A percentile compares a stretch with the other conserved stretches of the same genome.
These are phyloP conservation scores for Fusarium secorum DNA, from an alignment of 2,329 filamentous ascomycete species.

Conservation along the genomic window DNA sequence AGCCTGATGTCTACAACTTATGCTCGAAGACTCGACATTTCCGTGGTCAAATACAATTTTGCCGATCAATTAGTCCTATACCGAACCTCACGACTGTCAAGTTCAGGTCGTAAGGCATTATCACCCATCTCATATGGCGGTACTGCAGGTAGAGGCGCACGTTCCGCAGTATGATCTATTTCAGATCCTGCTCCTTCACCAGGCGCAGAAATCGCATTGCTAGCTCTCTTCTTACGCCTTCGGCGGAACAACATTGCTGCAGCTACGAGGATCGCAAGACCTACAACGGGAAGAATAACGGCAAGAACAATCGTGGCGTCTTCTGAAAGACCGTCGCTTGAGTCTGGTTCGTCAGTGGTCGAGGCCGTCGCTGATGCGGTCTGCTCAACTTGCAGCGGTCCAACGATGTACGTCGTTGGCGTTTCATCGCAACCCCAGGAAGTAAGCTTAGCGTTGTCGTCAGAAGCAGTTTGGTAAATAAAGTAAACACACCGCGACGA, in stretches of 20 bases:
- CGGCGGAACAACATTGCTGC: background rate
- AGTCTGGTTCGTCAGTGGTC: accelerated
- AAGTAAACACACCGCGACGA: background rate
- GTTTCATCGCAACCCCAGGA: background rate
- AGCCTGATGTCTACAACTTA: no score
- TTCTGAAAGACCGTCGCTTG: background rate
- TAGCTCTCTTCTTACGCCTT: background rate
- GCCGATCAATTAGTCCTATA: background rate
- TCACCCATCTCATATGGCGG: background rate
- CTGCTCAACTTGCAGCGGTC: background rate
- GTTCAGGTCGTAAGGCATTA: background rate
- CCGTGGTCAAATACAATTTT: background rate
- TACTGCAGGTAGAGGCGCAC: accelerated
- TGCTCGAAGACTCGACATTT: background rate
- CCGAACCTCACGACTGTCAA: background rate
- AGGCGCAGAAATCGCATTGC: background rate
- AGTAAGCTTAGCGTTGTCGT: accelerated
- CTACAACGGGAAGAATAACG: background rate
- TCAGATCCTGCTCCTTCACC: background rate
- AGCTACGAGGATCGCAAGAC: background rate
- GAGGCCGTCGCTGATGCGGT: background rate
- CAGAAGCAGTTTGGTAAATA: background rate
- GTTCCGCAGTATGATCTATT: background rate
- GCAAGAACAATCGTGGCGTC: background rate
- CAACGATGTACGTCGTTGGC: background rate